Evolutionary conservation across 1,284 basidiomycete species (phyloP).

Genomic region (Rugosomyces carneus): DNA sequence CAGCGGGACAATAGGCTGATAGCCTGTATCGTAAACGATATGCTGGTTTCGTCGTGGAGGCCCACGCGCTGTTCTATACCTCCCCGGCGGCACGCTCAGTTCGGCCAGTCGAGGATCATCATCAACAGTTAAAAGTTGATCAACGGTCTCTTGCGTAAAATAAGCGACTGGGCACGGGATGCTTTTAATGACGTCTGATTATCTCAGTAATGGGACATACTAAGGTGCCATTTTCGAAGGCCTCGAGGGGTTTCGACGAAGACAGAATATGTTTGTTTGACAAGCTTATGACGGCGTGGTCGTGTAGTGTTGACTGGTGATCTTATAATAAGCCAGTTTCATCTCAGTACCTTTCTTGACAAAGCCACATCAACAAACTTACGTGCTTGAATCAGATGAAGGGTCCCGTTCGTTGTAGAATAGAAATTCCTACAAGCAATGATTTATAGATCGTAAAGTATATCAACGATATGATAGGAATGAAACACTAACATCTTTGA

Average conservation of each 20-base stretch:
- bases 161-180: conserved; percentile 51
- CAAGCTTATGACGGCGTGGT: conserved; percentile 43
- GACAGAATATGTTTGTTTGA: conserved; percentile 78
- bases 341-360: not conserved
- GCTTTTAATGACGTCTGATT: not conserved
- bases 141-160: conserved; percentile 56
- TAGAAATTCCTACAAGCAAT: conserved; percentile 54
- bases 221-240: conserved; percentile 73
- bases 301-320: conserved; percentile 21
- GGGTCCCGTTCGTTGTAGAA: conserved; percentile 66
- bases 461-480: conserved; percentile 1
- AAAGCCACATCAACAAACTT: conserved; percentile 9
- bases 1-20: not conserved
- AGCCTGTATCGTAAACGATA: not conserved
- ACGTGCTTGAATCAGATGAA: conserved; percentile 35
- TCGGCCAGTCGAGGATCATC: conserved; percentile 47
- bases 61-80: conserved; percentile 58
- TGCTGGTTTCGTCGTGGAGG: conserved; percentile 25
- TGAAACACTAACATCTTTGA: conserved; percentile 54
- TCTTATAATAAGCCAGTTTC: conserved; percentile 13
- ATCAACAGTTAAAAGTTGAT: conserved; percentile 51
- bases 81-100: conserved; percentile 50
- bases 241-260: conserved; percentile 57
- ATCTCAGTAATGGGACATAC: conserved; percentile 33
- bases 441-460: not conserved